A percentile compares a stretch with the other conserved stretches of the same genome.
Conservation (phyloP, 2,329 filamentous ascomycete species). For the Gnomoniopsis sp. region DNA sequence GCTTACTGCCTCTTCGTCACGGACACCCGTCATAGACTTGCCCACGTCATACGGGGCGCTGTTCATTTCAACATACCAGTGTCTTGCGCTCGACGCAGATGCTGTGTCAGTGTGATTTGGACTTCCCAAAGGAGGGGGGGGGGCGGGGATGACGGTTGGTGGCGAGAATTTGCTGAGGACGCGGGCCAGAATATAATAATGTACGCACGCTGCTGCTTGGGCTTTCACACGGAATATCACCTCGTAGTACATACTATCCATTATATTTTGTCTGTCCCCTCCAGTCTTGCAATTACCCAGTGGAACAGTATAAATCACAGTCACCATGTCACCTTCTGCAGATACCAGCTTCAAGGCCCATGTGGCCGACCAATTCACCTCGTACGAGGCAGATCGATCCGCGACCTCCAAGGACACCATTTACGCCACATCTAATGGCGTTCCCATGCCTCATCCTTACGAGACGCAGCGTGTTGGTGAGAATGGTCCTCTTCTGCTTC, state of each 20-base stretch:
- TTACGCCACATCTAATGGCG: slow-evolving; percentile 56
- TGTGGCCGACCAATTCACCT: slow-evolving; percentile 33
- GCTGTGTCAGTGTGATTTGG: neutral
- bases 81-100: neutral
- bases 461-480: slow-evolving; percentile 54
- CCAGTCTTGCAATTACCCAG: too few relatives aligned
- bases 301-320: neutral
- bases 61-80: neutral
- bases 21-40: slow-evolving; percentile 4
- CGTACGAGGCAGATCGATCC: slow-evolving; percentile 38
- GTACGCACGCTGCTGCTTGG: too few relatives aligned
- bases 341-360: slow-evolving; percentile 35
- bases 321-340: slow-evolving; percentile 21
- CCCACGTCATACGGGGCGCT: slow-evolving; percentile 1
- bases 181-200: too few relatives aligned
- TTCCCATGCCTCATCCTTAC: slow-evolving; percentile 55
- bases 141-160: too few relatives aligned
- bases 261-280: too few relatives aligned
- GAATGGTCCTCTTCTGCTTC: slow-evolving; percentile 54
- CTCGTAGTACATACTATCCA: too few relatives aligned
- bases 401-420: slow-evolving; percentile 36
- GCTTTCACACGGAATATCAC: too few relatives aligned
- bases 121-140: too few relatives aligned
- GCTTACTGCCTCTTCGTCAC: neutral
- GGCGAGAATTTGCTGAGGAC: too few relatives aligned